Base-by-base conservation (phyloP, 2,329 filamentous ascomycete genomes). In the Arthrinium puccinioides region DNA sequence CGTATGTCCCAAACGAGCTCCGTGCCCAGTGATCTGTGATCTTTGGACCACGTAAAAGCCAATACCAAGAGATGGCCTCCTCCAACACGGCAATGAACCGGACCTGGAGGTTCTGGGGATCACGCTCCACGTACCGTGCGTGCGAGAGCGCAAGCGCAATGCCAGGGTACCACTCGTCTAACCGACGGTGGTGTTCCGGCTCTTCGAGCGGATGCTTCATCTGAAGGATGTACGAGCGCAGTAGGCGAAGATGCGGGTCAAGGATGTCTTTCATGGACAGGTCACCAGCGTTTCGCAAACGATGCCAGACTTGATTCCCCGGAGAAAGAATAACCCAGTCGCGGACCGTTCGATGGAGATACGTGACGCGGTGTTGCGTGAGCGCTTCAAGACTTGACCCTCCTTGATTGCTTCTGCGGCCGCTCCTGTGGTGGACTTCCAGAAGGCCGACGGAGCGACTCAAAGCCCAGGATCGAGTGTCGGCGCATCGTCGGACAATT, bases 91-190 rank as follows among this genome's bases (percentile, higher is more conserved):
- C 56, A 10, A 55, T 32, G 14, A 56, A 32, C 10, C n/a, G 20
- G 4, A 37, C 41, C 35, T 50, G 42, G 4, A 49, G 35, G 10
- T 23, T 8, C 5, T 16, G 21, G 1, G 45, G 34, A 15, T 57
- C 53, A 2, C 44, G 40, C 3, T 13, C 15, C 14, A 56, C 41
- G 33, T 55, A 44, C 14, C 60, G 45, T 5, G 59, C 56, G 31
- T 63, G 60, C 1, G 59, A 55, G 45, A 63, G 50, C n/a, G 59
- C 56, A 2, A 63, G 49, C 1, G 52, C 54, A 35, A 63, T 60
- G 6, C 58, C 59, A 0, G 60, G 59, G 30, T 58, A 63, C 60
- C 59, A 63, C 27, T 63, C 60, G 14, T 63, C 60, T 11, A 63
- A 42, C 2, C 59, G 46, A 5, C 60, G 57, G 15, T 63, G 60